These are phyloP conservation scores for Taiwanofungus camphoratus DNA, from an alignment of 1,284 basidiomycete genomes.

Conservation along the genomic window DNA sequence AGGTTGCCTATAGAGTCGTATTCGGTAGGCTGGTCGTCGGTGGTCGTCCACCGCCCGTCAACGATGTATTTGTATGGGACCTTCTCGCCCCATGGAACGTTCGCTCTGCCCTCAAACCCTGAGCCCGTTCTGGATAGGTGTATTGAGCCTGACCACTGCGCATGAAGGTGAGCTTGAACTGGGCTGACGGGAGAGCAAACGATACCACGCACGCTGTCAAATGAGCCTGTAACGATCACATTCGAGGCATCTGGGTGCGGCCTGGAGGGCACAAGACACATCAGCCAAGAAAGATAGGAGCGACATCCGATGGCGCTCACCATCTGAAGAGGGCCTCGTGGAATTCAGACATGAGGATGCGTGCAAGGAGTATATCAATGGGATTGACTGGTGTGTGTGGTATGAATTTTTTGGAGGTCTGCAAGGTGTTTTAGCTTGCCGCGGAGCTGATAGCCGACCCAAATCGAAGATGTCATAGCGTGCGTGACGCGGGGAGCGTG, in stretches of 20 bases:
- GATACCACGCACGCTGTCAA: constrained; percentile 57
- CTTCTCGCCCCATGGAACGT: constrained; percentile 60
- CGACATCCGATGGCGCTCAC: constrained; percentile 26
- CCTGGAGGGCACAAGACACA: constrained; percentile 31
- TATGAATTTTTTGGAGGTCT: no score
- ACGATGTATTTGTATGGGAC: constrained; percentile 76
- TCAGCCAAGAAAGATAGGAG: background rate
- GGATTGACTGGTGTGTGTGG: no score
- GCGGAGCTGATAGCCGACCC: no score
- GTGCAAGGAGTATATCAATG: no score
- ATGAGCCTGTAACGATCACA: constrained; percentile 71
- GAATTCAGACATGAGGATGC: constrained; percentile 31
- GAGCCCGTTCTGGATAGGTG: constrained; percentile 44
- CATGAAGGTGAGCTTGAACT: constrained; percentile 6
- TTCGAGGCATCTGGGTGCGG: constrained; percentile 49
- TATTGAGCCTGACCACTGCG: constrained; percentile 62
- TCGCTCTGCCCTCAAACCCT: constrained; percentile 52
- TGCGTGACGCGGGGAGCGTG: no score
- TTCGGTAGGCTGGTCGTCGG: constrained; percentile 54
- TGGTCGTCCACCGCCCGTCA: constrained; percentile 63
- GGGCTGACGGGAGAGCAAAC: background rate
- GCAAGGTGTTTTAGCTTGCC: no score
- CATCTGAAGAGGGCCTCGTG: constrained; percentile 44
- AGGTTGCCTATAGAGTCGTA: constrained; percentile 56
- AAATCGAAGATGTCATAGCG: no score